Base-by-base conservation (phyloP, 345 rosid species). In the Carallia brachiata region DNA sequence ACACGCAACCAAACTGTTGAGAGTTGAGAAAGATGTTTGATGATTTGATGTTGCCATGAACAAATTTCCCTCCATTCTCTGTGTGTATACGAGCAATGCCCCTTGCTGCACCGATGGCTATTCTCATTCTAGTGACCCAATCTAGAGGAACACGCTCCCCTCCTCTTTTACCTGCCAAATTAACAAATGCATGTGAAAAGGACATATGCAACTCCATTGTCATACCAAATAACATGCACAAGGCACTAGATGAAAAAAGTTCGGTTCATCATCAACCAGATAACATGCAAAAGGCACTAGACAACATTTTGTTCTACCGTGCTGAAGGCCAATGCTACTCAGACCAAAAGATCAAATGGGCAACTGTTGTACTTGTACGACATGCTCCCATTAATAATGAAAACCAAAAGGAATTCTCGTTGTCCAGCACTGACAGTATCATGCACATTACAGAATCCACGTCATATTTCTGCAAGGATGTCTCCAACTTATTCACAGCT, bases 41-140 rank as follows among this genome's bases (percentile, higher is more conserved):
- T 77, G 97, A 86, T 76, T 92, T 95, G 77, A 95, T 83, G 83
- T 95, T 95, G 47, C 98, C 98, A 28, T 95, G 98, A 50, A 89
- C 96, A 50, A 95, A 78, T 66, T 83, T 95, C 28, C 93, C 96
- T 1, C 77, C 76, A 71, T 86, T 90, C 65, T 86, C 97, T 31
- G 69, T 39, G 64, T 95, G 97, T 67, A 95, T 84, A 36, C 85
- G 78, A 1, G 92, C 85, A 17, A 92, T 83, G 68, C 98, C 98
- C 83, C 88, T 85, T 47, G 97, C 96, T 61, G 97, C 88, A 2
- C 99, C 99, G n/a, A 89, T 68, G 0, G 93, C 94, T 17, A 92
- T 89, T 61, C 78, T 84, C 91, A 87, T 87, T 67, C 97, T 84
- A 23, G 92, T 70, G 61, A 88, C 88, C 99, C 99, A 95, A 61